Percentiles rank a stretch among this genome's conserved stretches.
These are phyloP conservation scores for Epichloe coenophiala DNA, from an alignment of 2,329 filamentous ascomycete genomes.

Conservation along the genomic window DNA sequence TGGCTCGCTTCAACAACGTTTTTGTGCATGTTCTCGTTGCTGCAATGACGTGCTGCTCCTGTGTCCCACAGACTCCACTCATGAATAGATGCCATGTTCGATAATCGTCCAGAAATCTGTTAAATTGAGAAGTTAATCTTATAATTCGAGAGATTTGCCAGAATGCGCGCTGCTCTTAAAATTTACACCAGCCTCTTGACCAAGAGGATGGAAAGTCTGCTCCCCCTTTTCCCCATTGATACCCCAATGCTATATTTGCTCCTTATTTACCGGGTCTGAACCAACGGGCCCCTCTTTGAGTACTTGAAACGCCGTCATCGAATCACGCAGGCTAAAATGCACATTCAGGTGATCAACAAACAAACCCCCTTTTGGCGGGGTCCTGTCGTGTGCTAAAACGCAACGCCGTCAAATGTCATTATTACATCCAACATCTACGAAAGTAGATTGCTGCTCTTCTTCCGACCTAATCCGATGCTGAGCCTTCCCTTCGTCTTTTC, in stretches of 20 bases:
- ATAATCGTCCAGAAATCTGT: background rate
- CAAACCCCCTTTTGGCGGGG: too few relatives aligned
- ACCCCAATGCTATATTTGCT: background rate
- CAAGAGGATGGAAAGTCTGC: background rate
- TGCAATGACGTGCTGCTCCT: background rate
- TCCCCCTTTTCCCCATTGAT: background rate
- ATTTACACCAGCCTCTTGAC: background rate
- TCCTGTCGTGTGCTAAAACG: background rate
- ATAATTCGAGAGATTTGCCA: too few relatives aligned
- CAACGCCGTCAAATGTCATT: conserved; percentile 6
- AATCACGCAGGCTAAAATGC: conserved; percentile 1
- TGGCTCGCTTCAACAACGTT: too few relatives aligned
- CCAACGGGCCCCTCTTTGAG: background rate
- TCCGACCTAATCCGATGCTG: conserved; percentile 52
- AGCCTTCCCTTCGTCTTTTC: conserved; percentile 49
- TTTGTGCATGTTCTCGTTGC: too few relatives aligned
- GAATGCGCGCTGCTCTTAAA: background rate
- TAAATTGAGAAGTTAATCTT: too few relatives aligned
- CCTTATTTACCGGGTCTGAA: background rate
- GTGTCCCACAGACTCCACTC: background rate
- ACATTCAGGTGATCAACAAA: background rate
- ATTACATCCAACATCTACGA: conserved; percentile 8
- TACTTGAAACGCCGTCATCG: background rate
- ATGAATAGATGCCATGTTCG: background rate
- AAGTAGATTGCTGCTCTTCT: conserved; percentile 48